Evolutionary conservation across 2,329 filamentous ascomycete genomes (phyloP), one percentile per base, ranked within the genome.

Genomic region (Chaetoscypha palmicola): DNA sequence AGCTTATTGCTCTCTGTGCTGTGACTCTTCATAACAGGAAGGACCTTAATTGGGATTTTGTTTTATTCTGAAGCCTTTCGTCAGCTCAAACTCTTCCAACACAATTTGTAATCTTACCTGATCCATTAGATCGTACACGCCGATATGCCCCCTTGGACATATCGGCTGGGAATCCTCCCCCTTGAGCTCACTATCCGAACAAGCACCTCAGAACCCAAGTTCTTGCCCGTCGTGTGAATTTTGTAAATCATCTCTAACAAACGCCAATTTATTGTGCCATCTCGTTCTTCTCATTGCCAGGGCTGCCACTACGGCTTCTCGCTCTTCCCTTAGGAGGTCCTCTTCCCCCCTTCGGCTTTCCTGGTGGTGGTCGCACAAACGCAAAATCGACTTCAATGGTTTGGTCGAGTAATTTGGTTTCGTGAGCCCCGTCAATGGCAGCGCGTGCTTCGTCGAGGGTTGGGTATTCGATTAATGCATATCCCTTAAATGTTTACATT

Each of bases 391-490:
- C 86, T 47, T 76, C 69, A 52, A 92, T 75, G 5, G 82, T 87
- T 71, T 92, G 86, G 57, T 92, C 86, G 34, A 92, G 75, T 44
- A 92, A 69, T 64, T 90, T 86, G 32, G 81, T 79, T 50, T 79
- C 72, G 64, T 92, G 77, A n/a, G 83, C 83, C 56, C 80, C 82
- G 62, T 88, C 81, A 58, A 92, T 87, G 34, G 86, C 86, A n/a
- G 82, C 83, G 51, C 83, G 78, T 11, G 86, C 86, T 64, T 92
- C 86, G 51, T 81, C 74, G 31, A 89, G 70, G 1, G 86, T 91
- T 1, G 84, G 72, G 65, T 89, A 92, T 63, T 92, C 87, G 63
- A 92, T 90, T 55, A 92, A 68, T 22, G 83, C 86, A 66, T 92
- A 92, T 53, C 86, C 86, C 86, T 91, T 9, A 4, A 26, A 40